These are phyloP conservation scores for Colletotrichum liaoningense DNA, from an alignment of 2,329 filamentous ascomycete species.

Conservation along the genomic window DNA sequence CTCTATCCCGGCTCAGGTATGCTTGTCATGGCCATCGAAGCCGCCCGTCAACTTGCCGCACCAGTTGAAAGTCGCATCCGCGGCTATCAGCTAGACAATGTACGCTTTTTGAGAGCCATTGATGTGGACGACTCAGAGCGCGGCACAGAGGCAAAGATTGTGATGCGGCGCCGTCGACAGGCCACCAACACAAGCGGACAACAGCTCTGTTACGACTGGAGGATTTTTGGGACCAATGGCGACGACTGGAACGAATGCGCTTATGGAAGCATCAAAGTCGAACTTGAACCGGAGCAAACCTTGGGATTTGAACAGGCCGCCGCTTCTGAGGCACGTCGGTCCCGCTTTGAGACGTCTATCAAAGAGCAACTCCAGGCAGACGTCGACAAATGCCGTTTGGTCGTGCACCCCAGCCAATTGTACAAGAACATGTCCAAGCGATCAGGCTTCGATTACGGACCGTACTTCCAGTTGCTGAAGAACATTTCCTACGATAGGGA, in stretches of 20 bases:
- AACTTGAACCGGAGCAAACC: background rate
- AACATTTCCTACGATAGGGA: constrained; percentile 12
- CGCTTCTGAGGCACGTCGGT: background rate
- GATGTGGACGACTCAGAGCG: constrained; percentile 5
- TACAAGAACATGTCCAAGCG: constrained; percentile 7
- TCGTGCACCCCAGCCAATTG: constrained; percentile 1
- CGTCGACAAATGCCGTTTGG: background rate
- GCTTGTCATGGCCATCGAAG: constrained; percentile 61
- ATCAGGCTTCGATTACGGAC: constrained; percentile 26
- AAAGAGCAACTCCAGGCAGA: background rate
- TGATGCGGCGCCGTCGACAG: constrained; percentile 23
- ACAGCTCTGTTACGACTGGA: constrained; percentile 18
- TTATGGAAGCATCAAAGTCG: constrained; percentile 19
- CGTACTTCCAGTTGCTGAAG: constrained; percentile 20
- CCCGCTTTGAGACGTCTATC: background rate
- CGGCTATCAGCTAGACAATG: constrained; percentile 5
- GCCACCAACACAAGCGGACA: constrained; percentile 17
- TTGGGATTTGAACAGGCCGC: background rate
- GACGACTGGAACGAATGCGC: constrained; percentile 18
- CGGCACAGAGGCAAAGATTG: constrained; percentile 19
- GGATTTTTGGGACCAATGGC: background rate
- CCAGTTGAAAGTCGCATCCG: background rate
- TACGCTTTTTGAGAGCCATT: constrained; percentile 12
- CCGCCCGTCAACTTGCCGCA: constrained; percentile 49
- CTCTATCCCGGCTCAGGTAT: constrained; percentile 64